Base-by-base conservation (phyloP, 192 early-diverging fungal genomes). In the Backusella parvicylindrica region DNA sequence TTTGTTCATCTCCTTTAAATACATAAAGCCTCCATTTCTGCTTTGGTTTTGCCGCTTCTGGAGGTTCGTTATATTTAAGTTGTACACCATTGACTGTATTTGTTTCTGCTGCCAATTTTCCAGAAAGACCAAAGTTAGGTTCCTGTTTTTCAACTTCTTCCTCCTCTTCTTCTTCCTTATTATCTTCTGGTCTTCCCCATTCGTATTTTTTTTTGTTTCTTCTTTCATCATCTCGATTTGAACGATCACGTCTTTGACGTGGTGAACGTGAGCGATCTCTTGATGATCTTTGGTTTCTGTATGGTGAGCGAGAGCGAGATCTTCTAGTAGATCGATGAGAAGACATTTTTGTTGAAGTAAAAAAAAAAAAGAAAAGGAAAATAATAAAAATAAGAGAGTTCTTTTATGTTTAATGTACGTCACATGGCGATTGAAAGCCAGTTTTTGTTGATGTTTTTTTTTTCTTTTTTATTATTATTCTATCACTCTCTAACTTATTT, bases 11-110 rank as follows among this genome's bases (percentile, higher is more conserved):
- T 43, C 94, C 94, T 76, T 99, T 99, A 80, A 98, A 99, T 2
- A 97, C 93, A 78, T 97, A 97, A 23, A 99, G 80, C 65, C 96
- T 87, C 90, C 91, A 98, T 70, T 84, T 86, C 31, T 84, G 78
- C 16, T 71, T 86, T 7, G 96, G 95, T 65, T 90, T 92, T 30
- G 94, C 84, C 0, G 96, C 95, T 79, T 99, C 97, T 0, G 91
- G 81, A 0, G 97, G 97, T 79, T 99, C 97, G 66, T 88, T 91
- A 79, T 97, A 97, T 79, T 99, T 98, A 26, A 99, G 79, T 41
- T 92, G 82, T 1, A 95, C 91, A 31, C 97, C 97, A 53, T 94
- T 96, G 64, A 89, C 88, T 0, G 91, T 95, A 79, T 97, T 97
- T 28, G 91, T 89, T 60, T 99, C 97, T 9, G 92, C 93, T 1